These are phyloP conservation scores for Astathelohania contejeani DNA, from an alignment of 371 early-diverging fungal species.

Conservation along the genomic window DNA sequence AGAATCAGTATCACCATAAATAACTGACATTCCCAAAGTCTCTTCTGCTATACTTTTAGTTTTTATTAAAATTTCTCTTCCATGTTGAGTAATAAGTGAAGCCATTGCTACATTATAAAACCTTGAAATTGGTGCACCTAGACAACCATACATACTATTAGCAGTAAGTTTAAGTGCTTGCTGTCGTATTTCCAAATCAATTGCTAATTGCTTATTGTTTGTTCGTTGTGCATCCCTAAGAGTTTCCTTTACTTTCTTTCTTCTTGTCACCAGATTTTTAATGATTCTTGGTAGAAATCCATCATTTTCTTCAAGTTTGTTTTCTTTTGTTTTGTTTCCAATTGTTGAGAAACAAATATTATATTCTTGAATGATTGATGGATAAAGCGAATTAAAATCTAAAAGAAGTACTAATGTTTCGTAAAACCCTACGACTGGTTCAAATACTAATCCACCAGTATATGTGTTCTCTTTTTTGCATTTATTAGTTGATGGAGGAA, in stretches of 20 bases:
- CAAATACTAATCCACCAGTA: constrained; percentile 88
- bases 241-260: constrained; percentile 70
- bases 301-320: constrained; percentile 53
- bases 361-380: constrained; percentile 98
- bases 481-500: constrained; percentile 56
- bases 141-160: constrained; percentile 98
- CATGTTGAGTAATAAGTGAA: constrained; percentile 82
- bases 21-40: constrained; percentile 55
- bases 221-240: constrained; percentile 55
- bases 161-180: constrained; percentile 92
- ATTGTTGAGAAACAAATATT: constrained; percentile 98
- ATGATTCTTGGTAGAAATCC: constrained; percentile 70
- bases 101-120: constrained; percentile 95
- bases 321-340: constrained; percentile 45
- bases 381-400: constrained; percentile 98
- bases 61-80: constrained; percentile 82
- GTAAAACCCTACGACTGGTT: constrained; percentile 88
- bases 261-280: constrained; percentile 68
- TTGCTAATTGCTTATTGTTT: constrained; percentile 56
- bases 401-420: constrained; percentile 79
- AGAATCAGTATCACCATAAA: constrained; percentile 99
- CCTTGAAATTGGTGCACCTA: constrained; percentile 78
- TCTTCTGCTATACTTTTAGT: constrained; percentile 69
- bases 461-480: constrained; percentile 70
- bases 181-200: constrained; percentile 72